A percentile compares a stretch with the other conserved stretches of the same genome.
These are phyloP conservation scores for Lathyrus oleraceus DNA, from an alignment of 306 rosid genomes.

Conservation along the genomic window DNA sequence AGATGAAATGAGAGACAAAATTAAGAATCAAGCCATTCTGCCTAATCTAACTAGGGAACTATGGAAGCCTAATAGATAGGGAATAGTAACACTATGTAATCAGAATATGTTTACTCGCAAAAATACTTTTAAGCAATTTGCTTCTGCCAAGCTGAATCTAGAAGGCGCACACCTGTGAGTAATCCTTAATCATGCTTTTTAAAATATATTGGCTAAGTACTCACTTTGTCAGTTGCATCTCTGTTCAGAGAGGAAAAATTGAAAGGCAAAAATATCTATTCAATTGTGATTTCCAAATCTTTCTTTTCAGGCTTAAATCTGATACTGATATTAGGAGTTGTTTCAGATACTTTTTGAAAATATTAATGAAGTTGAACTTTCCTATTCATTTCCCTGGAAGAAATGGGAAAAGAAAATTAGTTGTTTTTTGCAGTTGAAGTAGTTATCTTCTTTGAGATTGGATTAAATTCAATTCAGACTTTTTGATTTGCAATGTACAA, in stretches of 20 bases:
- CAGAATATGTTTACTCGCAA: neutral
- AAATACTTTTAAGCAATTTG: neutral
- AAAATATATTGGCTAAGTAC: slow-evolving; percentile 6
- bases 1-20: neutral
- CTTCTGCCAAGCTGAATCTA: slow-evolving; percentile 4
- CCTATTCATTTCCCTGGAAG: slow-evolving; percentile 6
- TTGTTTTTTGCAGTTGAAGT: slow-evolving; percentile 13
- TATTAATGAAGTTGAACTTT: slow-evolving; percentile 29
- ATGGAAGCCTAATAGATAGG: neutral
- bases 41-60: neutral
- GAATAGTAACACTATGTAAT: neutral
- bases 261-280: neutral
- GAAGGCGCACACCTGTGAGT: neutral
- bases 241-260: neutral
- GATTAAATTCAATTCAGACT: neutral
- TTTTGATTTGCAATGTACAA: slow-evolving; percentile 28
- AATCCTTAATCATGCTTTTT: slow-evolving; percentile 5
- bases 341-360: slow-evolving; percentile 23
- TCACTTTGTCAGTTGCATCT: neutral
- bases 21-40: neutral
- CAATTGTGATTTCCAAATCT: slow-evolving; percentile 12
- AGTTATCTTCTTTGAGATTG: slow-evolving; percentile 15
- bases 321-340: slow-evolving; percentile 2
- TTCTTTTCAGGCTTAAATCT: neutral
- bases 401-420: slow-evolving; percentile 13